Evolutionary conservation across 129 eudicot species (phyloP).

Genomic region (Kitagawia praeruptora): DNA sequence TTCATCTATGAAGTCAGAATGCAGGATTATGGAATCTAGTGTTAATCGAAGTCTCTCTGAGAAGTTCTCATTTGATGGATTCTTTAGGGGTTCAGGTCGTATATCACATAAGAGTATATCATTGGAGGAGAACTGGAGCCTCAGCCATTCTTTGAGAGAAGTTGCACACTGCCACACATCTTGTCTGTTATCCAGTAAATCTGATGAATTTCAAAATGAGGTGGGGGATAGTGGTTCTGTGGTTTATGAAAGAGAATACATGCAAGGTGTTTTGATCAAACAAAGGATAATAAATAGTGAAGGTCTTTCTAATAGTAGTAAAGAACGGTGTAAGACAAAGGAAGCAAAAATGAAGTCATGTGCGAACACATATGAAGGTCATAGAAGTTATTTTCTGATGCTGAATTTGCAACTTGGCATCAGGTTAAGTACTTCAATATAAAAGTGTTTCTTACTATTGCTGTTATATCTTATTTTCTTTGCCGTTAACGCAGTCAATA

Average conservation of each 20-base stretch:
- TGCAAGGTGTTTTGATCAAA: conserved; percentile 87
- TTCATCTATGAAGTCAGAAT: conserved; percentile 32
- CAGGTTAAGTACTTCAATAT: conserved; percentile 57
- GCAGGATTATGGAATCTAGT: conserved; percentile 27
- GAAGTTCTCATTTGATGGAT: not conserved
- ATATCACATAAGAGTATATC: conserved; percentile 40
- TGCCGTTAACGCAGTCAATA: not conserved
- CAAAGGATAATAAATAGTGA: conserved; percentile 43
- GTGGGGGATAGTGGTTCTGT: conserved; percentile 32
- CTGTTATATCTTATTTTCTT: not conserved
- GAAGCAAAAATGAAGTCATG: conserved; percentile 47
- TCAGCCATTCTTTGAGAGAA: conserved; percentile 41
- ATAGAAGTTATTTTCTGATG: conserved; percentile 79
- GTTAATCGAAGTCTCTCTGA: conserved; percentile 13
- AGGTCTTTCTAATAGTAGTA: conserved; percentile 35
- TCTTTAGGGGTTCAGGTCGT: conserved; percentile 39
- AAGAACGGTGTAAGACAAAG: conserved; percentile 41
- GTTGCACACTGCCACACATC: conserved; percentile 35
- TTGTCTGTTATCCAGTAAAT: conserved; percentile 25
- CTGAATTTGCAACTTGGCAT: conserved; percentile 97
- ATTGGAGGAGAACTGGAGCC: conserved; percentile 32
- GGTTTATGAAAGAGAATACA: conserved; percentile 84
- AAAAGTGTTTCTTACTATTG: conserved; percentile 7
- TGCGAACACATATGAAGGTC: conserved; percentile 56
- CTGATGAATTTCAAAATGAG: conserved; percentile 44